Evolutionary conservation across 208 protist genomes (phyloP).

Genomic region (Acanthamoeba healyi): DNA sequence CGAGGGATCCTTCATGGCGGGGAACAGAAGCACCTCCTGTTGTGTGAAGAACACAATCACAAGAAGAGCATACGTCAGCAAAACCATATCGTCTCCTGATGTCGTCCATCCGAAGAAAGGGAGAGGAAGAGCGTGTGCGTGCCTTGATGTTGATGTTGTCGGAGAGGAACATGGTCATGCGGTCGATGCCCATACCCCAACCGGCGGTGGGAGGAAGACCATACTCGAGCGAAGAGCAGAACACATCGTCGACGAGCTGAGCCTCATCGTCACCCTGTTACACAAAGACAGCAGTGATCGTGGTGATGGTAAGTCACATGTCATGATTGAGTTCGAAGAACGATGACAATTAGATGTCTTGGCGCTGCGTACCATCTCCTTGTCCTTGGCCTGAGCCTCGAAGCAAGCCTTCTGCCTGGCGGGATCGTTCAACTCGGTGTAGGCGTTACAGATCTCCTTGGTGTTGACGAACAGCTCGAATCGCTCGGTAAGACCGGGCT

Average conservation of each 20-base stretch:
- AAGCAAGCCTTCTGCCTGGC: constrained; percentile 99
- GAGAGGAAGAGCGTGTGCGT: not conserved
- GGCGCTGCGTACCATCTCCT: constrained; percentile 17
- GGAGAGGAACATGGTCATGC: constrained; percentile 99
- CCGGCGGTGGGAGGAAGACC: constrained; percentile 99
- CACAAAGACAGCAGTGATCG: too few species aligned
- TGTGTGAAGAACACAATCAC: not conserved
- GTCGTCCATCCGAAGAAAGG: too few species aligned
- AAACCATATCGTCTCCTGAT: too few species aligned
- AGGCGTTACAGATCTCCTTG: constrained; percentile 99
- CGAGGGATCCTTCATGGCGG: constrained; percentile 91
- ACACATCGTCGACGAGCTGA: constrained; percentile 98
- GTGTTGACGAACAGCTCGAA: constrained; percentile 99
- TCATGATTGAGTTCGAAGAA: too few species aligned
- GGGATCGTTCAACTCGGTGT: constrained; percentile 99
- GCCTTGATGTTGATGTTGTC: constrained; percentile 99
- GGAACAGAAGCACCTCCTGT: constrained; percentile 94
- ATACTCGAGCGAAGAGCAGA: constrained; percentile 98
- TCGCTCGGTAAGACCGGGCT: constrained; percentile 97
- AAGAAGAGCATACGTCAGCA: not conserved
- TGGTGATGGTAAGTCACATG: too few species aligned
- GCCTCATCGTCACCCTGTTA: constrained; percentile 98
- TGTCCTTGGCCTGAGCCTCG: constrained; percentile 94
- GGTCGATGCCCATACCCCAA: constrained; percentile 99
- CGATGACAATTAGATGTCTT: too few species aligned